phyloP scores from a whole-genome alignment of 2,329 filamentous ascomycete species.

The Apiospora pterosperma region DNA sequence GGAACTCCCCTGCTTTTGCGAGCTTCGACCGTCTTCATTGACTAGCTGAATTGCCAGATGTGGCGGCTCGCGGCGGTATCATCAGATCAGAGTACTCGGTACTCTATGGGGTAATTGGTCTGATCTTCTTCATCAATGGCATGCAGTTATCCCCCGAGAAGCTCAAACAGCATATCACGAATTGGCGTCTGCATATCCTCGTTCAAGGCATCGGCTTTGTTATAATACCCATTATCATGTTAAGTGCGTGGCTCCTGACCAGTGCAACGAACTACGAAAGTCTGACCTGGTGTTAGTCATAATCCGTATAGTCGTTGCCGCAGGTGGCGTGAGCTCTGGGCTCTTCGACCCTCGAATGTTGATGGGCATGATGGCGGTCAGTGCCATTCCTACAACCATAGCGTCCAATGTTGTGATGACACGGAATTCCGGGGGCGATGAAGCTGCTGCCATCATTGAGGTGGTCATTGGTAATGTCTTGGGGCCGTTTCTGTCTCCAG shows the following conservation, averaged over 20 bases:
- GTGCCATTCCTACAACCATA: constrained; percentile 70
- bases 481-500: constrained; percentile 65
- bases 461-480: constrained; percentile 68
- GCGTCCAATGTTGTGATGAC: constrained; percentile 75
- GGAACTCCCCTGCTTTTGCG: constrained; percentile 15
- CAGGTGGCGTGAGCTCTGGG: constrained; percentile 44
- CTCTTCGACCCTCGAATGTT: constrained; percentile 63
- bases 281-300: constrained; percentile 29
- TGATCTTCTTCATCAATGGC: constrained; percentile 71
- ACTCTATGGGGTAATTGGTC: constrained; percentile 64
- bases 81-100: constrained; percentile 57
- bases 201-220: constrained; percentile 67
- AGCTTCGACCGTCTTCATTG: neutral
- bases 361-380: constrained; percentile 63
- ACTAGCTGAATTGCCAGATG: constrained; percentile 27
- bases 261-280: too few relatives aligned
- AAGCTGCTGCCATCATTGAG: constrained; percentile 62
- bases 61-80: constrained; percentile 44
- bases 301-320: constrained; percentile 44
- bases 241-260: constrained; percentile 36
- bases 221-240: constrained; percentile 60
- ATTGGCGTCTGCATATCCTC: constrained; percentile 65
- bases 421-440: constrained; percentile 63
- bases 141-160: constrained; percentile 63
- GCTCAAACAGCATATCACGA: constrained; percentile 56